phyloP scores from a whole-genome alignment of 2,329 filamentous ascomycete species.

The Scleromitrula shiraiana region DNA sequence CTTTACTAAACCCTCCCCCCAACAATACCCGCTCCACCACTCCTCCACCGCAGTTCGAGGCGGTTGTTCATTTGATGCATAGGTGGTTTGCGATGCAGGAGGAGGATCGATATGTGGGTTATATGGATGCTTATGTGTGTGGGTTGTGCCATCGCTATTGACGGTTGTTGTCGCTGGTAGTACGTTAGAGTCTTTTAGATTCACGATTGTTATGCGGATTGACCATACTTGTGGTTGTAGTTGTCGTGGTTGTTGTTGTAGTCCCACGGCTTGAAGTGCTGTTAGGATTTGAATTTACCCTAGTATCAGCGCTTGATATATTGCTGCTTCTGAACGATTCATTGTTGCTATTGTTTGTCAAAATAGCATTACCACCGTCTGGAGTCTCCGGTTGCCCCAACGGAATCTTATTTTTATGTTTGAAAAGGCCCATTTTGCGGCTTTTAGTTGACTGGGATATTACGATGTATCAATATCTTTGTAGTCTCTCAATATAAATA shows the following conservation, averaged over 20 bases:
- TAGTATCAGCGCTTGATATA: slow-evolving; percentile 9
- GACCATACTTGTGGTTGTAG: slow-evolving; percentile 6
- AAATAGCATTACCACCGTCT: not conserved
- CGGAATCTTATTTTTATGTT: slow-evolving; percentile 3
- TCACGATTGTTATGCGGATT: too few relatives aligned
- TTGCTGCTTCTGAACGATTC: slow-evolving; percentile 9
- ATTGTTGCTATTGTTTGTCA: slow-evolving; percentile 1
- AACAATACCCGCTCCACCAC: too few relatives aligned
- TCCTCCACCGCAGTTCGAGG: not conserved
- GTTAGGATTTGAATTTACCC: not conserved
- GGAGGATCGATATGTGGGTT: slow-evolving; percentile 6
- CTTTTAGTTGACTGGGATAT: too few relatives aligned
- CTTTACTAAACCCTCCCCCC: too few relatives aligned
- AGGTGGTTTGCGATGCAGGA: slow-evolving; percentile 3
- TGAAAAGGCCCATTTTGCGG: slow-evolving; percentile 9
- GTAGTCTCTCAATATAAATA: too few relatives aligned
- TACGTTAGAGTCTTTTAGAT: not conserved
- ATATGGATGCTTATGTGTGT: slow-evolving; percentile 7
- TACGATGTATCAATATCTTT: too few relatives aligned
- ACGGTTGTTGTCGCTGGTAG: slow-evolving; percentile 7
- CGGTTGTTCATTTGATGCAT: slow-evolving; percentile 1
- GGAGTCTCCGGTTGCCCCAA: not conserved
- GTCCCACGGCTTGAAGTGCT: not conserved
- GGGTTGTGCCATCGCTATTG: slow-evolving; percentile 4
- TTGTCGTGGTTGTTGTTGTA: slow-evolving; percentile 1